phyloP scores from a whole-genome alignment of 495 filamentous ascomycete genomes.

The Neurospora cerealis region DNA sequence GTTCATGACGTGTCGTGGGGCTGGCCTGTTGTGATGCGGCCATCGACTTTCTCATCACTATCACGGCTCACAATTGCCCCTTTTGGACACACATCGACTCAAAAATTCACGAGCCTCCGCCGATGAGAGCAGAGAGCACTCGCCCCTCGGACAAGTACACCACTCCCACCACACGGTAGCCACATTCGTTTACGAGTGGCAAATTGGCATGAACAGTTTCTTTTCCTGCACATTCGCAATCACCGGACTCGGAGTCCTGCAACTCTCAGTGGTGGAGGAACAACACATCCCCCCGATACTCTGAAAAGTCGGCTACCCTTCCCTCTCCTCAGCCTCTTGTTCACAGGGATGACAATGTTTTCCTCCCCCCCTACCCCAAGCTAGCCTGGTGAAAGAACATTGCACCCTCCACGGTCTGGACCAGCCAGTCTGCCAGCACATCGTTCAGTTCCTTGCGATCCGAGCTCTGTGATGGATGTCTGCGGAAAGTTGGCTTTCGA shows the following conservation, averaged over 20 bases:
- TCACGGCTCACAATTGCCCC: neutral
- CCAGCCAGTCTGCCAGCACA: neutral
- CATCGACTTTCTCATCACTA: constrained; percentile 11
- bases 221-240: neutral
- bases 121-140: neutral
- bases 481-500: neutral
- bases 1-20: constrained; percentile 17
- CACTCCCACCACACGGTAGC: neutral
- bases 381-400: neutral
- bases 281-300: neutral
- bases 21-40: constrained; percentile 19
- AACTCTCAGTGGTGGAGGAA: neutral
- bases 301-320: neutral
- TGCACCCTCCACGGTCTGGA: neutral
- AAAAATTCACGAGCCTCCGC: neutral
- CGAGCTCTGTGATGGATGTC: neutral
- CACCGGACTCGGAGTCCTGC: neutral
- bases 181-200: neutral
- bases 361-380: neutral
- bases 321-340: neutral
- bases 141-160: neutral
- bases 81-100: neutral
- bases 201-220: neutral
- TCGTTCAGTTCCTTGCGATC: neutral
- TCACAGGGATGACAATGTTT: neutral